phyloP scores from a whole-genome alignment of 2,329 filamentous ascomycete species.

The Monascus ruber region DNA sequence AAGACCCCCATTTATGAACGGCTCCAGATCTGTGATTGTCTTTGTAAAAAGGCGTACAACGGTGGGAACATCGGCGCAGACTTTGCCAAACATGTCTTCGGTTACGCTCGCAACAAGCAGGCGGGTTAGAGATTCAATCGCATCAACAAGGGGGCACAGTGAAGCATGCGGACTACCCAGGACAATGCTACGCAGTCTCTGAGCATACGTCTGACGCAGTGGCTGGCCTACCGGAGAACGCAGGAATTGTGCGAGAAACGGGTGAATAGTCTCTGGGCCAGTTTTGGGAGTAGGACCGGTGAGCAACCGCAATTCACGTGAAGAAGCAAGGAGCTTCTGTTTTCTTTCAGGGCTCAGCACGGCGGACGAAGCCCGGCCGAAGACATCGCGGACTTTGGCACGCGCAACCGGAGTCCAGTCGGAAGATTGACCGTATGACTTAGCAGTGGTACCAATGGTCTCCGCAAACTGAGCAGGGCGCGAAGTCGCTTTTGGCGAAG shows the following conservation, averaged over 20 bases:
- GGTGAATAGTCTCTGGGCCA: conserved; percentile 39
- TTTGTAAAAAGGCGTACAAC: conserved; percentile 63
- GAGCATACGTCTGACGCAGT: conserved; percentile 59
- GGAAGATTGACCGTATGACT: conserved; percentile 34
- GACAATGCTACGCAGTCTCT: conserved; percentile 54
- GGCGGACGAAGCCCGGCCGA: conserved; percentile 28
- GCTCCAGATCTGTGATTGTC: conserved; percentile 58
- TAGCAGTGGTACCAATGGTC: conserved; percentile 34
- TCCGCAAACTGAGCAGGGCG: conserved; percentile 26
- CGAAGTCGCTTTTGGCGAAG: conserved; percentile 25
- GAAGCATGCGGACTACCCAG: conserved; percentile 65
- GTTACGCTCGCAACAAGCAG: conserved; percentile 61
- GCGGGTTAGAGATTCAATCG: conserved; percentile 56
- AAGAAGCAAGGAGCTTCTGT: conserved; percentile 23
- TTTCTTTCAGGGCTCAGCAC: conserved; percentile 31
- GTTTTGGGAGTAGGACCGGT: conserved; percentile 15
- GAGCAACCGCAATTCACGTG: conserved; percentile 27
- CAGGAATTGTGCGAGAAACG: conserved; percentile 38
- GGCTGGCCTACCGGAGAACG: conserved; percentile 49
- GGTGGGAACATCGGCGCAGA: conserved; percentile 65
- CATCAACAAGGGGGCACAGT: conserved; percentile 56
- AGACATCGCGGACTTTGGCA: conserved; percentile 25
- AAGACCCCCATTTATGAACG: conserved; percentile 43
- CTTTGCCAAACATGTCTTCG: conserved; percentile 77
- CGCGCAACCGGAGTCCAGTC: conserved; percentile 32